Base-by-base conservation (phyloP, 768 basidiomycete genomes). In the Leucosporidium scottii region DNA sequence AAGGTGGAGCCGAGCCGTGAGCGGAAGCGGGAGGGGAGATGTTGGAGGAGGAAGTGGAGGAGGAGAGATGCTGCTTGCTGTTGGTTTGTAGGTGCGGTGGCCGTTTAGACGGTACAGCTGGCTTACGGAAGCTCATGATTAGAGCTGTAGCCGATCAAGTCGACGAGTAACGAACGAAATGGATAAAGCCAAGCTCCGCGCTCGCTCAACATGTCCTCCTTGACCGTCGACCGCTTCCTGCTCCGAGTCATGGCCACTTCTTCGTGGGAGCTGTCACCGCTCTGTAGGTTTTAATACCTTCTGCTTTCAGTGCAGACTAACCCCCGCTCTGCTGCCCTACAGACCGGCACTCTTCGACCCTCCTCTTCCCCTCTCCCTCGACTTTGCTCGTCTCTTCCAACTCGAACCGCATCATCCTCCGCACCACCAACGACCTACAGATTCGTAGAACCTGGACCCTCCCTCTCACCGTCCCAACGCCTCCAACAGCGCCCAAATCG, bases 361-460 rank as follows among this genome's bases (percentile, higher is more conserved):
- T 23, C 30, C 12, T 72, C 18, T n/a, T 65, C 49, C 51, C 64
- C 6, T 47, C 51, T 31, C 15, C 12, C 2, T 9, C 39, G 15
- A n/a, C 53, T 21, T 31, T 57, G 34, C 8, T 71, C 36, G 56
- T 56, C 28, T 66, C 71, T 15, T 20, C 30, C 21, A 61, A 68
- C 50, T 20, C 5, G 27, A 48, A 53, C 23, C 67, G 68, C 23
- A 44, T 75, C 28, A 65, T 75, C 56, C 66, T 75, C 0, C 62
- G 74, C 49, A 25, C 44, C 20, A n/a, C 67, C 1, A 28, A 31
- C 0, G 44, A 50, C n/a, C 66, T 73, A 12, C 57, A 62, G n/a
- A 65, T 73, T 36, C 23, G 64, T 21, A 69, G 68, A 8, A 71
- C 74, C 6, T 74, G 74, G 74, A 18, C 63, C 18, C 64, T 68